Percentiles rank a stretch among this genome's conserved stretches.
These are phyloP conservation scores for Carpinus viminea DNA, from an alignment of 306 rosid genomes.

Conservation along the genomic window DNA sequence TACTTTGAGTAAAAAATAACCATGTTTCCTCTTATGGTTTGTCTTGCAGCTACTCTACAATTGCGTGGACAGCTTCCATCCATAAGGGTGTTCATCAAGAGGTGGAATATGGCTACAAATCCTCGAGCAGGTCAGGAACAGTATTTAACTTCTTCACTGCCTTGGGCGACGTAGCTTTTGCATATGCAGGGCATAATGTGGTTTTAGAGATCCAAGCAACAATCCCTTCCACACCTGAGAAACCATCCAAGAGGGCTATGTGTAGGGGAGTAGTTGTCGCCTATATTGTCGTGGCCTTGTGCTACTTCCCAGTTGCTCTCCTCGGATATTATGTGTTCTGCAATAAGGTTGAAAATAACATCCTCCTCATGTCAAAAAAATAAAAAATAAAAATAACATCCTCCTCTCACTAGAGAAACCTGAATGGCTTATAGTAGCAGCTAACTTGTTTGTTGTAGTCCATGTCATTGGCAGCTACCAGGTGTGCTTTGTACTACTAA, in stretches of 20 bases:
- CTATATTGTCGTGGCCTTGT: conserved; percentile 64
- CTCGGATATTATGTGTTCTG: conserved; percentile 61
- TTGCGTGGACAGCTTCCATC: conserved; percentile 62
- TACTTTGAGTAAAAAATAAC: not conserved
- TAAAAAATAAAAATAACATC: too few species aligned
- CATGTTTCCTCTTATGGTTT: not conserved
- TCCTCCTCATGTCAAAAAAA: too few species aligned
- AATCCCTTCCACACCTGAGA: conserved; percentile 76
- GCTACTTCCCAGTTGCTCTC: conserved; percentile 80
- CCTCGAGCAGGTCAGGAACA: conserved; percentile 33
- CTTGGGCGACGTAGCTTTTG: conserved; percentile 68
- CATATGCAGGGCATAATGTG: conserved; percentile 80
- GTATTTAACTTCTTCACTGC: conserved; percentile 59
- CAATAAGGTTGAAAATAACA: conserved; percentile 50
- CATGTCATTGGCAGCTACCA: conserved; percentile 83
- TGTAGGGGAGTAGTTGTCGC: conserved; percentile 71
- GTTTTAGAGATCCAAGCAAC: conserved; percentile 87
- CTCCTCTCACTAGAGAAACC: conserved; percentile 62
- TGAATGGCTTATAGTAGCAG: conserved; percentile 62
- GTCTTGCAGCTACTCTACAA: conserved; percentile 65
- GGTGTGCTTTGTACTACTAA: conserved; percentile 28
- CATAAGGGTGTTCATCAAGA: conserved; percentile 55
- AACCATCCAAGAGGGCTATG: conserved; percentile 77
- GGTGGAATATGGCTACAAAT: conserved; percentile 42
- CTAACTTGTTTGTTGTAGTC: conserved; percentile 69